Conservation (phyloP, 805 yeast genomes). For the Naumovozyma baii region DNA sequence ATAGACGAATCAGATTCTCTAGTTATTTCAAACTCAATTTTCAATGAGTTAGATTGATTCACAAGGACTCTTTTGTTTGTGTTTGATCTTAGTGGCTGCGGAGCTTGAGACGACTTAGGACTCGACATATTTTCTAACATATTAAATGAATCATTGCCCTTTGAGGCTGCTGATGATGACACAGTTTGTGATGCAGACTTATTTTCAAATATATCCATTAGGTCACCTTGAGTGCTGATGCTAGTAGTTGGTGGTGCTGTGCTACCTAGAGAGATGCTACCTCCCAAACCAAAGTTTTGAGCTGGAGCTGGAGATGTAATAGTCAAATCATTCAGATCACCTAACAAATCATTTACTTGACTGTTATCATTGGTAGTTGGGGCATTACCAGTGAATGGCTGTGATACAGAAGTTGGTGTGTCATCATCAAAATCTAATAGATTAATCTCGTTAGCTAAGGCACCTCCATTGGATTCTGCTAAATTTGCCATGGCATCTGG, state of each 20-base stretch:
- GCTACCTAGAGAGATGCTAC: constrained; percentile 31
- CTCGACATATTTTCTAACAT: too few species aligned
- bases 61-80: constrained; percentile 24
- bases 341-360: constrained; percentile 57
- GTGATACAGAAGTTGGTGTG: constrained; percentile 17
- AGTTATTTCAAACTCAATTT: constrained; percentile 38
- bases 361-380: constrained; percentile 18
- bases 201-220: neutral
- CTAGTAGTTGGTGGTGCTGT: constrained; percentile 21
- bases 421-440: constrained; percentile 72
- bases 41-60: constrained; percentile 38
- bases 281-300: constrained; percentile 11
- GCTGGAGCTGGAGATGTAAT: constrained; percentile 33
- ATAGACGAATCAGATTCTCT: constrained; percentile 33
- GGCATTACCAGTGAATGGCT: constrained; percentile 7
- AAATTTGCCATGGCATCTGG: constrained; percentile 32
- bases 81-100: too few species aligned
- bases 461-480: constrained; percentile 27
- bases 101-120: too few species aligned
- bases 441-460: constrained; percentile 38
- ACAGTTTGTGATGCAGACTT: neutral
- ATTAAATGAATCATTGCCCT: constrained; percentile 6
- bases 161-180: neutral
- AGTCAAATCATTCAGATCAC: constrained; percentile 58
- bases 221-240: neutral